These are phyloP conservation scores for Gossypium mustelinum DNA, from an alignment of 345 rosid species.

Conservation along the genomic window DNA sequence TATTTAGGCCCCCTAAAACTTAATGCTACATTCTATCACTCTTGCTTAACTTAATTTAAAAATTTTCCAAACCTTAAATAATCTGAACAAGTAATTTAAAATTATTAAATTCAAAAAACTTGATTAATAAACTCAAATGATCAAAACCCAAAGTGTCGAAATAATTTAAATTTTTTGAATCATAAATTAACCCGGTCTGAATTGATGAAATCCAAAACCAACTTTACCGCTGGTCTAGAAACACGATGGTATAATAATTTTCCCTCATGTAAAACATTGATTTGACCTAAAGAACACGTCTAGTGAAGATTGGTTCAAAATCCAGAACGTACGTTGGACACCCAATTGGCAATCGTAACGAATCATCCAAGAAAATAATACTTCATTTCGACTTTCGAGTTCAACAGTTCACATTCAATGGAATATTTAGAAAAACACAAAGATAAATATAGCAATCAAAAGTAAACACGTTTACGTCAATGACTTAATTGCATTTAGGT, in stretches of 20 bases:
- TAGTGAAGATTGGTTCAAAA: neutral
- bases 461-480: constrained; percentile 3
- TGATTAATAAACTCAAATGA: too few relatives aligned
- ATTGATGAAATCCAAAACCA: neutral
- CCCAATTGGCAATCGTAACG: neutral
- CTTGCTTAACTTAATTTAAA: too few relatives aligned
- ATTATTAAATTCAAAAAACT: too few relatives aligned
- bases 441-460: neutral
- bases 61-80: too few relatives aligned
- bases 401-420: neutral
- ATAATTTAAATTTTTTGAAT: too few relatives aligned
- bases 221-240: neutral
- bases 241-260: neutral
- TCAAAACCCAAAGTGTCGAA: rapidly evolving
- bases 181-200: neutral
- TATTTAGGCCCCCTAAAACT: too few relatives aligned
- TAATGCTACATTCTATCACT: too few relatives aligned
- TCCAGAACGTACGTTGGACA: neutral
- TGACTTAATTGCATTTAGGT: neutral
- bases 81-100: too few relatives aligned
- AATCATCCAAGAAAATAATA: constrained; percentile 6
- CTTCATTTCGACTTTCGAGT: neutral
- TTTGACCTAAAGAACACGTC: constrained; percentile 16
- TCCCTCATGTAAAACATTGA: constrained; percentile 17
- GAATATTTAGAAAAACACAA: neutral